These are phyloP conservation scores for Geotrichum europaeum DNA, from an alignment of 1,139 yeast species.

Conservation along the genomic window DNA sequence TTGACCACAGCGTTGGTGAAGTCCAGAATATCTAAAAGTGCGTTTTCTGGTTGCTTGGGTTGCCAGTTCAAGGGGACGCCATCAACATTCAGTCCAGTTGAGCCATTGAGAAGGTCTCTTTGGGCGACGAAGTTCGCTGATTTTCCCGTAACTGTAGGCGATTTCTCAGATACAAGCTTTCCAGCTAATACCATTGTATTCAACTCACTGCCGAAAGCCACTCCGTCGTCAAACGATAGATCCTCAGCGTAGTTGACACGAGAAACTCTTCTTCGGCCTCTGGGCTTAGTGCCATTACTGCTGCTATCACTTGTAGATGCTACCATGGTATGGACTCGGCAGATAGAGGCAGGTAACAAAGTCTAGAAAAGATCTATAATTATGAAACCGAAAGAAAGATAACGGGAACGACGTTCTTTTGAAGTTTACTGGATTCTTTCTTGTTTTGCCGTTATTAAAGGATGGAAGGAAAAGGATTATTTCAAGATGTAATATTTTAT, in stretches of 20 bases:
- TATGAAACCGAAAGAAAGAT: background rate
- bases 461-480: background rate
- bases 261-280: conserved; percentile 25
- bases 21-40: conserved; percentile 33
- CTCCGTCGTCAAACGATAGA: conserved; percentile 8
- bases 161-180: background rate
- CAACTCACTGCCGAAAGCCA: background rate
- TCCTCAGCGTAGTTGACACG: conserved; percentile 32
- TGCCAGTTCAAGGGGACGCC: conserved; percentile 36
- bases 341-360: background rate
- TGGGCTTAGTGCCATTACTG: background rate
- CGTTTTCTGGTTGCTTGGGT: conserved; percentile 29
- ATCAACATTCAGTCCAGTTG: conserved; percentile 10
- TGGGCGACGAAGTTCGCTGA: background rate
- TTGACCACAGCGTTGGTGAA: conserved; percentile 39
- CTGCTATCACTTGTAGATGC: background rate
- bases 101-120: background rate
- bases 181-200: background rate
- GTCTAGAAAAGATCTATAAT: background rate
- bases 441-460: background rate
- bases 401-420: background rate
- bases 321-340: background rate
- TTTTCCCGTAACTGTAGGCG: background rate
- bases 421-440: background rate
- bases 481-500: background rate